phyloP scores from a whole-genome alignment of 768 basidiomycete species.

The Postia placenta region DNA sequence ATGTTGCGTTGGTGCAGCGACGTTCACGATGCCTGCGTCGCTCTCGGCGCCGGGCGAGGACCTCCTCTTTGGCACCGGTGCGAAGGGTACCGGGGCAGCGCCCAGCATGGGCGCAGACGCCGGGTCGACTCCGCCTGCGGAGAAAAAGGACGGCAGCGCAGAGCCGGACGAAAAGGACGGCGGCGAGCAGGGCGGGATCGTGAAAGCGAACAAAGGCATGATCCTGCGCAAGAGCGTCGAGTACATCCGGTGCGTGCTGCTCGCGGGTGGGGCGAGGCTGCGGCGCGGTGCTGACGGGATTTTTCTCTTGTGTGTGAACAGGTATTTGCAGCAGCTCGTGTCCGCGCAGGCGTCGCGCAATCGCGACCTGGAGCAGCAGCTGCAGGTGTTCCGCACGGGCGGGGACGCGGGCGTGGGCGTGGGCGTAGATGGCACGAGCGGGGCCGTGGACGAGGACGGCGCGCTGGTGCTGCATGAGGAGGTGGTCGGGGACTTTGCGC shows the following conservation, averaged over 20 bases:
- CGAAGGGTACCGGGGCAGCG: background rate
- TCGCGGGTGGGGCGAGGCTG: too few relatives aligned
- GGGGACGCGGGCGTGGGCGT: background rate
- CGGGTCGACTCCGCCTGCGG: constrained; percentile 7
- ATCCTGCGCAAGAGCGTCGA: constrained; percentile 68
- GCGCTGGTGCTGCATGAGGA: constrained; percentile 24
- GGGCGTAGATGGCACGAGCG: background rate
- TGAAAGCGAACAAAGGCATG: constrained; percentile 95
- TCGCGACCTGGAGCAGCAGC: constrained; percentile 70
- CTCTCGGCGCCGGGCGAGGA: constrained; percentile 20
- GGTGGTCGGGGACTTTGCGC: constrained; percentile 14
- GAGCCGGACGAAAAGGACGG: constrained; percentile 16
- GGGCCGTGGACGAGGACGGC: constrained; percentile 15
- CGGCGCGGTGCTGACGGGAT: too few relatives aligned
- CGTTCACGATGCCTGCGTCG: constrained; percentile 20
- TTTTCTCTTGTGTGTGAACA: constrained; percentile 3
- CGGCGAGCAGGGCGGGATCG: constrained; percentile 36
- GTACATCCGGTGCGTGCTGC: constrained; percentile 32
- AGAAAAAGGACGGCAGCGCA: constrained; percentile 21
- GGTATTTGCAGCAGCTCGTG: constrained; percentile 85
- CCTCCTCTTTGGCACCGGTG: constrained; percentile 17
- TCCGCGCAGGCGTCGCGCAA: constrained; percentile 73
- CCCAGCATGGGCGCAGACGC: background rate
- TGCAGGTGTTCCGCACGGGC: constrained; percentile 38
- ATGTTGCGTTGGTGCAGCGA: constrained; percentile 12